Evolutionary conservation across 495 filamentous ascomycete species (phyloP), one percentile per base, ranked within the genome.

Genomic region (Podospora australis): DNA sequence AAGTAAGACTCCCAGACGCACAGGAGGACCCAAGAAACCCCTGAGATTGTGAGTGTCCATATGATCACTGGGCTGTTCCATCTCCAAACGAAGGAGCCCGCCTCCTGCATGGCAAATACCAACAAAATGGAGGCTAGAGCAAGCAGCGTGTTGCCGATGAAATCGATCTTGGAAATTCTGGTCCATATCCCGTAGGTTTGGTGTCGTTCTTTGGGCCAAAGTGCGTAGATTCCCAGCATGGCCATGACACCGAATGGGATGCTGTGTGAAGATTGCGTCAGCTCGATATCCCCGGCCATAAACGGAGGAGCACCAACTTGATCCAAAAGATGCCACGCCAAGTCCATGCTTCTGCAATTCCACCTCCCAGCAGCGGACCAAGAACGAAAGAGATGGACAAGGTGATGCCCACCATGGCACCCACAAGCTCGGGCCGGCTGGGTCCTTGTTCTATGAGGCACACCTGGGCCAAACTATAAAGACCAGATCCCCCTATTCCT

Each of bases 301-400:
- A n/a, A 3, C 21, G 19, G 28, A 43, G 16, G 13, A n/a, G 25
- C 6, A 57, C 61, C 9, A 34, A 71, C 71, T 88, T 88, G 67
- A 88, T 80, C 79, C 79, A 87, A 59, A 84, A 88, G 24, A 75
- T 76, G 72, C 81, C 84, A 25, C 81, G 59, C 86, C 86, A 89
- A 4, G 69, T 70, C 11, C 80, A 70, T 4, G 3, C n/a, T 38
- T 82, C 69, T 0, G 84, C 75, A 41, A 90, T 82, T 2, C 73
- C 71, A 16, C 86, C 86, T 10, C 86, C 86, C 2, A 88, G 66
- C 2, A 90, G 57, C 1, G 86, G 86, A 0, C 86, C 86, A 5
- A 82, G 57, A 2, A 73, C 62, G 45, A 69, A 73, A 2, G 70
- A 72, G 2, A 71, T 57, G 10, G 70, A 70, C 10, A 75, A 55